These are phyloP conservation scores for Sophora flavescens DNA, from an alignment of 306 rosid genomes.

Conservation along the genomic window DNA sequence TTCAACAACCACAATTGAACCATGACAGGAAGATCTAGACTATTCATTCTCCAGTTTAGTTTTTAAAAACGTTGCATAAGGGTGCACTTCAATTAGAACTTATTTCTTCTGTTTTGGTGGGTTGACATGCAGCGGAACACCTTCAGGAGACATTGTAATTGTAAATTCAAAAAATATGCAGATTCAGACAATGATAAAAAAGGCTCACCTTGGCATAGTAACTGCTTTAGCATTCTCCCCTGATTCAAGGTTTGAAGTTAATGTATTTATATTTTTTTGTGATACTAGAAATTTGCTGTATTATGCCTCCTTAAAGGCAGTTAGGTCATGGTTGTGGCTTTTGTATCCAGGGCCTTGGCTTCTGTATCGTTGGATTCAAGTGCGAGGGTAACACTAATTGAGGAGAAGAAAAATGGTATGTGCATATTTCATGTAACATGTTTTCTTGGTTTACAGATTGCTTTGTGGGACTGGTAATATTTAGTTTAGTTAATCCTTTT, in stretches of 20 bases:
- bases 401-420: conserved; percentile 73
- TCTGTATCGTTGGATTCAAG: conserved; percentile 91
- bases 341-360: conserved; percentile 74
- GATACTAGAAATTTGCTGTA: conserved; percentile 23
- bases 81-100: conserved; percentile 38
- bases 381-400: conserved; percentile 74
- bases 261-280: conserved; percentile 16
- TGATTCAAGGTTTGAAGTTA: conserved; percentile 79
- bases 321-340: conserved; percentile 35
- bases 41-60: background rate
- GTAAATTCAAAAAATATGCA: conserved; percentile 70
- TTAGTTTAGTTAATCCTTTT: background rate
- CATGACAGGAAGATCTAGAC: background rate
- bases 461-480: background rate
- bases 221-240: conserved; percentile 84
- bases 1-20: background rate
- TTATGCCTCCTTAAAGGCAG: conserved; percentile 31
- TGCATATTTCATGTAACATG: conserved; percentile 8
- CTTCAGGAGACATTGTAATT: conserved; percentile 75
- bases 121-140: conserved; percentile 83
- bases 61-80: background rate
- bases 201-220: conserved; percentile 88
- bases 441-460: conserved; percentile 35
- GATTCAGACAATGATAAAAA: conserved; percentile 64
- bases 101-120: conserved; percentile 45